Base-by-base conservation (phyloP, 371 early-diverging fungal species). In the Apophysomyces variabilis region DNA sequence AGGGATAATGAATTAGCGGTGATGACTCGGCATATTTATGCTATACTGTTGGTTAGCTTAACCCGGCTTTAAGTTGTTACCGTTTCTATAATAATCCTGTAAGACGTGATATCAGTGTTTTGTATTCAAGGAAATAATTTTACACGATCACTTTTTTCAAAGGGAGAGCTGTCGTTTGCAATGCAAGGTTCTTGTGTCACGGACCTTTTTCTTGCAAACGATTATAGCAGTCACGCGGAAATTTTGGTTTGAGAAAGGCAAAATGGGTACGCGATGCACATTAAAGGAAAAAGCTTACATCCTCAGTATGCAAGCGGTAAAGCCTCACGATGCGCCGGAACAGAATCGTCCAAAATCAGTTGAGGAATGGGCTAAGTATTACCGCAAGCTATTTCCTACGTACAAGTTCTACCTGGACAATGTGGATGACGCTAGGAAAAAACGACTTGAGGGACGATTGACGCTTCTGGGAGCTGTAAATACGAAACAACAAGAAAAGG, bases 371-470 rank as follows among this genome's bases (percentile, higher is more conserved):
- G 13, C 46, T 7, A 45, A 45, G 13, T n/a, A 13, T 18, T 45
- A 13, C 13, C 46, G 46, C n/a, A 45, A 45, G 46, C 16, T 45
- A 45, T 66, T 72, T 38, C 57, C 64, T 14, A 68, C 62, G 1
- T 78, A 57, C 61, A 71, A 62, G 21, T 74, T 79, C 58, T 79
- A 72, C 46, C 58, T 79, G 59, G 79, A 79, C 64, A 70, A 67
- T 36, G 59, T 79, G 39, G 79, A 79, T 26, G 58, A 67, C 6
- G 38, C 21, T 32, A 64, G 57, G n/a, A 59, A 64, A 39, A 70
- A 67, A 32, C 65, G 67, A 38, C 60, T 80, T 38, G 67, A 70
- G 56, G 59, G 70, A 56, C 67, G 70, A 38, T 67, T 80, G 26
- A 66, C 62, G 9, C 39, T 78, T 14, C 58, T 81, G 36, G 75